Percentiles rank a stretch among this genome's conserved stretches.
These are phyloP conservation scores for Colletotrichum navitas DNA, from an alignment of 2,329 filamentous ascomycete species.

Conservation along the genomic window DNA sequence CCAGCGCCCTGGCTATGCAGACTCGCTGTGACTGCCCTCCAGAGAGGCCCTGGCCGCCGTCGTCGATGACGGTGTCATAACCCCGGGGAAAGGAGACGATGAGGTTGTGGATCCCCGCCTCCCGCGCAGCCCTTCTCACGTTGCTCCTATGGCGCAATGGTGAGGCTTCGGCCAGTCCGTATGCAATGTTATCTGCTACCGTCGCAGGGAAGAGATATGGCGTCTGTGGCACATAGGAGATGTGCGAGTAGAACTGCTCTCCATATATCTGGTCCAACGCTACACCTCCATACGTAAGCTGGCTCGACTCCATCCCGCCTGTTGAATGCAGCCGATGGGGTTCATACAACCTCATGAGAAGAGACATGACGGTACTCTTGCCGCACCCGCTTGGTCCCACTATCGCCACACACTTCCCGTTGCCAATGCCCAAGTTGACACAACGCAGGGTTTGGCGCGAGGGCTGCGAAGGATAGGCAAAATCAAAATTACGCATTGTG, in stretches of 20 bases:
- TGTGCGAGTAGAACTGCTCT: slow-evolving; percentile 64
- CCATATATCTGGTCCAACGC: neutral
- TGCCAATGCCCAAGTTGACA: slow-evolving; percentile 66
- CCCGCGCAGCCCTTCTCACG: slow-evolving; percentile 65
- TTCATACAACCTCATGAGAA: slow-evolving; percentile 80
- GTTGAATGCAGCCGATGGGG: slow-evolving; percentile 46
- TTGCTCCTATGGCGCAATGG: slow-evolving; percentile 59
- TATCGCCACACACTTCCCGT: slow-evolving; percentile 77
- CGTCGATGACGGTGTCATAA: slow-evolving; percentile 77
- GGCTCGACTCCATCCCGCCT: neutral
- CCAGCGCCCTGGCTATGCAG: slow-evolving; percentile 83
- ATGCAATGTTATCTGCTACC: slow-evolving; percentile 84
- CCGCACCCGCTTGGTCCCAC: slow-evolving; percentile 90
- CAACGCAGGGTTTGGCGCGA: slow-evolving; percentile 47
- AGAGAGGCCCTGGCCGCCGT: slow-evolving; percentile 79
- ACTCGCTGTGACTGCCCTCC: slow-evolving; percentile 88
- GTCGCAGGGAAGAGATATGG: slow-evolving; percentile 81
- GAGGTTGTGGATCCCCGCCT: slow-evolving; percentile 81
- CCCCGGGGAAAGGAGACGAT: slow-evolving; percentile 74
- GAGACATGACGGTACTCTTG: slow-evolving; percentile 84
- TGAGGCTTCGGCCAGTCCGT: slow-evolving; percentile 74
- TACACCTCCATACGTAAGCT: neutral
- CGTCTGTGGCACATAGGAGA: slow-evolving; percentile 77
- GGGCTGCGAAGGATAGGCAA: slow-evolving; percentile 76
- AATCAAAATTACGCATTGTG: slow-evolving; percentile 70